phyloP scores from a whole-genome alignment of 2,329 filamentous ascomycete species.

The Neonectria neomacrospora region DNA sequence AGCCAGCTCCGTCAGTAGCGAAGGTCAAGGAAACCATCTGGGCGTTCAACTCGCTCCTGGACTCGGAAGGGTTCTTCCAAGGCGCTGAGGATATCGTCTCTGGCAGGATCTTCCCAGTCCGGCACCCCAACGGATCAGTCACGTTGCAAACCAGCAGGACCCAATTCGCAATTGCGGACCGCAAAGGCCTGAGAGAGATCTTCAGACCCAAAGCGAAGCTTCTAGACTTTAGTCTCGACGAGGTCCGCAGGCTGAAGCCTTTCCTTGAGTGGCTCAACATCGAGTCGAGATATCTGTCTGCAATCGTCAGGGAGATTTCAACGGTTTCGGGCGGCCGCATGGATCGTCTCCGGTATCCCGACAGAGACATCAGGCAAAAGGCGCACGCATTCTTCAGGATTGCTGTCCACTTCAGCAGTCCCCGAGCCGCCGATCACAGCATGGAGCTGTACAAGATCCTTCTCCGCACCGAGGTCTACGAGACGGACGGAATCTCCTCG shows the following conservation, averaged over 20 bases:
- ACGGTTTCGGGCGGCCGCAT: conserved; percentile 33
- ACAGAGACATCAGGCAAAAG: conserved; percentile 44
- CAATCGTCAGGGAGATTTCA: conserved; percentile 48
- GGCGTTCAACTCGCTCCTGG: conserved; percentile 49
- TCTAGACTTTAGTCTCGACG: conserved; percentile 51
- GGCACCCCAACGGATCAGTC: conserved; percentile 30
- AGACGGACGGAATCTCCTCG: conserved; percentile 47
- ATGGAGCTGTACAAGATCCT: conserved; percentile 29
- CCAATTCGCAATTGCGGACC: conserved; percentile 51
- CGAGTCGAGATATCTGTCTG: conserved; percentile 48
- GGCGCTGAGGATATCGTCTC: conserved; percentile 25
- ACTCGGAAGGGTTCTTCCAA: background rate
- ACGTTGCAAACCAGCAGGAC: conserved; percentile 26
- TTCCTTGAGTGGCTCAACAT: conserved; percentile 51
- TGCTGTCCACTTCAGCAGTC: conserved; percentile 39
- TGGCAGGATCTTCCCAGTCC: conserved; percentile 40
- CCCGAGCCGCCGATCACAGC: conserved; percentile 13
- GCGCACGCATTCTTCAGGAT: conserved; percentile 47
- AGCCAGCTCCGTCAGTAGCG: conserved; percentile 16
- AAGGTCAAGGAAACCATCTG: conserved; percentile 47
- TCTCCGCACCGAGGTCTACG: conserved; percentile 37
- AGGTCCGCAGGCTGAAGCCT: conserved; percentile 44
- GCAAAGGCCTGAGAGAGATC: conserved; percentile 38
- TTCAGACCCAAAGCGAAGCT: conserved; percentile 47
- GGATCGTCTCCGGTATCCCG: conserved; percentile 35